phyloP scores from a whole-genome alignment of 352 stramenopile genomes.

The Plasmopara muralis region DNA sequence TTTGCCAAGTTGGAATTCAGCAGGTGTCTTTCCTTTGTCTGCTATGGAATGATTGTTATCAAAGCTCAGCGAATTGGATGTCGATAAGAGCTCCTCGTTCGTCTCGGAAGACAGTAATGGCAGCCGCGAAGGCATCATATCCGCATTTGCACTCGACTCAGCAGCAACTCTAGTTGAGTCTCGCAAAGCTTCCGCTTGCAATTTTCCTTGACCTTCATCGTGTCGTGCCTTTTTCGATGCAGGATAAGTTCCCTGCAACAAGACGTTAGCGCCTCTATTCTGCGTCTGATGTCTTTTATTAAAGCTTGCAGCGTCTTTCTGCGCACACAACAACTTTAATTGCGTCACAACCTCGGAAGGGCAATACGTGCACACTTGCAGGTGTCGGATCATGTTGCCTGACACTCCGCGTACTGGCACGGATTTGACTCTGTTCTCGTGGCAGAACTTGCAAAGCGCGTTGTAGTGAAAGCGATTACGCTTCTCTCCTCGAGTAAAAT shows the following conservation, averaged over 20 bases:
- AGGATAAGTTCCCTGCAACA: slow-evolving; percentile 26
- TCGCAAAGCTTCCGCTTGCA: slow-evolving; percentile 1
- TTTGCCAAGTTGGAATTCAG: slow-evolving; percentile 4
- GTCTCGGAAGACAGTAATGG: slow-evolving; percentile 29
- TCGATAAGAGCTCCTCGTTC: slow-evolving; percentile 7
- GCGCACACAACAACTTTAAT: slow-evolving; percentile 55
- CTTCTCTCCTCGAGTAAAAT: slow-evolving; percentile 72
- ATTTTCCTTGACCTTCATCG: slow-evolving; percentile 9
- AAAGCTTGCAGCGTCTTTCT: slow-evolving; percentile 66
- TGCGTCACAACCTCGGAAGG: slow-evolving; percentile 59
- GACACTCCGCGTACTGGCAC: slow-evolving; percentile 56
- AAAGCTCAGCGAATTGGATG: slow-evolving; percentile 13
- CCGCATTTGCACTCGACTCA: slow-evolving; percentile 20
- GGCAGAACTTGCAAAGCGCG: slow-evolving; percentile 67
- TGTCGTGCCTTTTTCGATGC: slow-evolving; percentile 20
- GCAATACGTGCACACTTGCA: slow-evolving; percentile 76
- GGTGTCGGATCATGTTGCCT: slow-evolving; percentile 78
- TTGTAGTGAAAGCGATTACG: slow-evolving; percentile 81
- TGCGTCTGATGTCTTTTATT: slow-evolving; percentile 57
- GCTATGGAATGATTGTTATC: slow-evolving; percentile 3
- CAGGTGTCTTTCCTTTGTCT: slow-evolving; percentile 6
- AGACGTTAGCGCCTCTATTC: slow-evolving; percentile 29
- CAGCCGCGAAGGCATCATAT: slow-evolving; percentile 46
- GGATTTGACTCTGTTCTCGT: slow-evolving; percentile 43
- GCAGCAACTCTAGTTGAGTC: neutral